These are phyloP conservation scores for Metarhizium humberi DNA, from an alignment of 2,329 filamentous ascomycete genomes.

Conservation along the genomic window DNA sequence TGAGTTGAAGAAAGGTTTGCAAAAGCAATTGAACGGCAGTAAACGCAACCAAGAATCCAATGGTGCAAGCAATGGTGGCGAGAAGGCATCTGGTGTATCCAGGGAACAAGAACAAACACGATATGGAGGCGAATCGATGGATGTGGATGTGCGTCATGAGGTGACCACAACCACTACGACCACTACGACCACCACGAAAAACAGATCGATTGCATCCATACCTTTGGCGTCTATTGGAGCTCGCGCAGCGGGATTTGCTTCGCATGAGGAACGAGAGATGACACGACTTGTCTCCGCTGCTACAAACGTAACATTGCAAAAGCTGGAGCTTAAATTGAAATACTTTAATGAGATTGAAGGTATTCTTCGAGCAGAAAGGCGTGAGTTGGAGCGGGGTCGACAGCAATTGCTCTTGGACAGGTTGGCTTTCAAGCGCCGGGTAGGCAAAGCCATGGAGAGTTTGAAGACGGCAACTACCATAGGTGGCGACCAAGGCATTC, in stretches of 20 bases:
- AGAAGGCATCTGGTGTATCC: neutral
- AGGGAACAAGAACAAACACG: neutral
- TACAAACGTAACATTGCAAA: slow-evolving; percentile 89
- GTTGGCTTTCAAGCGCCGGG: slow-evolving; percentile 78
- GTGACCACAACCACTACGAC: slow-evolving; percentile 39
- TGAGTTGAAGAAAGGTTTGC: slow-evolving; percentile 72
- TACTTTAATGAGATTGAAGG: slow-evolving; percentile 97
- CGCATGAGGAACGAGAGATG: slow-evolving; percentile 94
- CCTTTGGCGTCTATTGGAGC: slow-evolving; percentile 81
- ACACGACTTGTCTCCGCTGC: slow-evolving; percentile 85
- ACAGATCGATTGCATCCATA: slow-evolving; percentile 56
- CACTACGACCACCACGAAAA: slow-evolving; percentile 36
- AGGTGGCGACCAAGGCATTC: slow-evolving; percentile 41
- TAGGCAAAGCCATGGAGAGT: slow-evolving; percentile 71
- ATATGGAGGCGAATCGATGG: slow-evolving; percentile 50
- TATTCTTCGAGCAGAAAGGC: slow-evolving; percentile 81
- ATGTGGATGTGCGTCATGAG: slow-evolving; percentile 48
- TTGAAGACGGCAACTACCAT: slow-evolving; percentile 46
- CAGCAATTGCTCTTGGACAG: slow-evolving; percentile 93
- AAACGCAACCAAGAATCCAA: slow-evolving; percentile 40
- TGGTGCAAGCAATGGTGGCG: slow-evolving; percentile 43
- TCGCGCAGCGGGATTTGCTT: slow-evolving; percentile 78
- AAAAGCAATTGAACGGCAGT: slow-evolving; percentile 62
- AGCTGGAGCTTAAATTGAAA: slow-evolving; percentile 88
- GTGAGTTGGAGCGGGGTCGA: slow-evolving; percentile 82